phyloP scores from a whole-genome alignment of 805 yeast genomes.

The Wickerhamomyces bovis region DNA sequence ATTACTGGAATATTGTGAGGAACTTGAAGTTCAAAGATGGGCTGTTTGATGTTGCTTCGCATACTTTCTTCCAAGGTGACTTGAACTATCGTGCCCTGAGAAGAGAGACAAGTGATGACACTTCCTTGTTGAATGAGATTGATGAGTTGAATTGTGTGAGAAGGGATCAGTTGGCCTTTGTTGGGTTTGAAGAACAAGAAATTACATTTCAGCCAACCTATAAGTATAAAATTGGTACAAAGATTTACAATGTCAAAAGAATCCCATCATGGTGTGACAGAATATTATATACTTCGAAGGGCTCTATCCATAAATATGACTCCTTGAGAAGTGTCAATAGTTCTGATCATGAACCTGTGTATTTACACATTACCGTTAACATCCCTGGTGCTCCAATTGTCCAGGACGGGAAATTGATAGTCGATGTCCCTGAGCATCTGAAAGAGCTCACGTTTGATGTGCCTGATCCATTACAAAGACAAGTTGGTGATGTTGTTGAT shows the following conservation, averaged over 20 bases:
- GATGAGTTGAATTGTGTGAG: conserved; percentile 31
- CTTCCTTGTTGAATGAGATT: conserved; percentile 22
- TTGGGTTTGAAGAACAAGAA: conserved; percentile 62
- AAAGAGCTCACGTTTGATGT: not conserved
- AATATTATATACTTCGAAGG: conserved; percentile 34
- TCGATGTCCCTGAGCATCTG: not conserved
- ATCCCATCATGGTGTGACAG: conserved; percentile 91
- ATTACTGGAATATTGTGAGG: conserved; percentile 43
- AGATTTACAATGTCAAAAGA: conserved; percentile 50
- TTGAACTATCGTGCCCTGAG: conserved; percentile 62
- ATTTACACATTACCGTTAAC: conserved; percentile 31
- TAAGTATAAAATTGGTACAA: conserved; percentile 49
- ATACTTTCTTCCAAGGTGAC: conserved; percentile 77
- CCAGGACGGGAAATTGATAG: conserved; percentile 9
- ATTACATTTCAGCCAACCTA: conserved; percentile 75
- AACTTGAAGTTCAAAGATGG: conserved; percentile 51
- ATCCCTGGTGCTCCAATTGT: conserved; percentile 19
- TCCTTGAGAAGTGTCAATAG: conserved; percentile 40
- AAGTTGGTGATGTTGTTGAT: not conserved
- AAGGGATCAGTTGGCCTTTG: conserved; percentile 39
- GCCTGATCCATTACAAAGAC: not conserved
- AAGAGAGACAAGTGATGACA: conserved; percentile 3
- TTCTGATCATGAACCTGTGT: conserved; percentile 85
- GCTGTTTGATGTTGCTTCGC: conserved; percentile 46
- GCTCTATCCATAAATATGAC: conserved; percentile 38